These are phyloP conservation scores for Fusarium sp. DNA, from an alignment of 2,329 filamentous ascomycete species.

Conservation along the genomic window DNA sequence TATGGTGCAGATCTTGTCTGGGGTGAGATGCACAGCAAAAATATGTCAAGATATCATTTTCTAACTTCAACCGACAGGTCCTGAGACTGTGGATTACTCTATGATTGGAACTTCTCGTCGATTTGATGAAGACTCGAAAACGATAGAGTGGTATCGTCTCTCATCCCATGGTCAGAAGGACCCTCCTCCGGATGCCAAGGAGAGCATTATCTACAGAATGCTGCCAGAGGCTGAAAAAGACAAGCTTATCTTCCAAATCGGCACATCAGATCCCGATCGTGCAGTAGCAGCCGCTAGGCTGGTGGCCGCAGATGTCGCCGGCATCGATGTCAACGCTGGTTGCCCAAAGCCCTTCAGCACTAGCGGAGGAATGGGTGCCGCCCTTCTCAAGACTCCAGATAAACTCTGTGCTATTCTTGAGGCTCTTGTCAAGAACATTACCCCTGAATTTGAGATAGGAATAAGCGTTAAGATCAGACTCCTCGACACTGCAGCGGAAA, in stretches of 20 bases:
- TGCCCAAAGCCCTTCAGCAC: slow-evolving; percentile 98
- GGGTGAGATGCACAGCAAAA: slow-evolving; percentile 64
- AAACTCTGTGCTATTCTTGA: slow-evolving; percentile 84
- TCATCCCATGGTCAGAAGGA: slow-evolving; percentile 76
- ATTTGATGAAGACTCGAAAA: slow-evolving; percentile 78
- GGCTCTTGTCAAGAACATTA: slow-evolving; percentile 81
- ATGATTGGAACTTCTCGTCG: slow-evolving; percentile 87
- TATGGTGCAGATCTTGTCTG: slow-evolving; percentile 98
- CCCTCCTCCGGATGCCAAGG: slow-evolving; percentile 60
- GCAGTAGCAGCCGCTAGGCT: slow-evolving; percentile 87
- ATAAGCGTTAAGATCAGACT: slow-evolving; percentile 98
- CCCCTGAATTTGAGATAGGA: slow-evolving; percentile 82
- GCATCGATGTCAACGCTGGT: slow-evolving; percentile 98
- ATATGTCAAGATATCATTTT: neutral
- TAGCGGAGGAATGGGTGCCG: slow-evolving; percentile 93
- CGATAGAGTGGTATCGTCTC: slow-evolving; percentile 84
- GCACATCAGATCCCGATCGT: slow-evolving; percentile 82
- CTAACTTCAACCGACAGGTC: slow-evolving; percentile 62
- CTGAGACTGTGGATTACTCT: slow-evolving; percentile 91
- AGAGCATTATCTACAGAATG: slow-evolving; percentile 84
- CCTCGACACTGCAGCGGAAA: slow-evolving; percentile 79
- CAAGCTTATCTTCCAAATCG: slow-evolving; percentile 89
- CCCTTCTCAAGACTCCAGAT: slow-evolving; percentile 86
- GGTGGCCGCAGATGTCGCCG: slow-evolving; percentile 86
- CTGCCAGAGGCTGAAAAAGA: slow-evolving; percentile 80